phyloP scores from a whole-genome alignment of 768 basidiomycete genomes.

The Mycena venus region DNA sequence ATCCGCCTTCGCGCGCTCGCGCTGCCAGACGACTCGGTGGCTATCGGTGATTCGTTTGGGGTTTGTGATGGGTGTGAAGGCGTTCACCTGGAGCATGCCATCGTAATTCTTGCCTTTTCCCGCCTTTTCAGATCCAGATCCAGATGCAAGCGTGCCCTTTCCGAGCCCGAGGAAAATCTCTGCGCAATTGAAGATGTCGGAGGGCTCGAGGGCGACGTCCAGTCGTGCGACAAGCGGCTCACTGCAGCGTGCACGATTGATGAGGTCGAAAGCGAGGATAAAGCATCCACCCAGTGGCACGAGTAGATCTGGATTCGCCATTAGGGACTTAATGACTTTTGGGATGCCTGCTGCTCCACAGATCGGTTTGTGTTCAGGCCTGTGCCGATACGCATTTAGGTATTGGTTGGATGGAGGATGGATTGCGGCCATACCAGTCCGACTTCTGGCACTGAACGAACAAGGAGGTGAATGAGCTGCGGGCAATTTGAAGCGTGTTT shows the following conservation, averaged over 20 bases:
- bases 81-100: slow-evolving; percentile 13
- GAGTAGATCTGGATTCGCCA: slow-evolving; percentile 5
- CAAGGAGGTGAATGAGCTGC: neutral
- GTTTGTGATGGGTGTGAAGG: slow-evolving; percentile 5
- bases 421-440: slow-evolving; percentile 3
- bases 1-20: slow-evolving; percentile 5
- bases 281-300: neutral
- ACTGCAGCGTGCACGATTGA: neutral
- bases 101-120: neutral
- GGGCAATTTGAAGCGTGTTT: slow-evolving; percentile 1
- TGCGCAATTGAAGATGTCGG: slow-evolving; percentile 4
- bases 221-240: slow-evolving; percentile 4
- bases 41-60: neutral
- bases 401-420: slow-evolving; percentile 8
- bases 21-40: neutral
- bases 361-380: neutral
- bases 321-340: neutral
- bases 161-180: slow-evolving; percentile 3
- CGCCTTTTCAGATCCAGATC: neutral
- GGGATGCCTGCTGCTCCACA: slow-evolving; percentile 9
- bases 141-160: neutral
- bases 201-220: slow-evolving; percentile 12
- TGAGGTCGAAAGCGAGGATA: slow-evolving; percentile 1
- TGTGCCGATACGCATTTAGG: neutral
- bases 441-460: slow-evolving; percentile 1